Evolutionary conservation across 371 early-diverging fungal species (phyloP).

Genomic region (Smittium culicis): DNA sequence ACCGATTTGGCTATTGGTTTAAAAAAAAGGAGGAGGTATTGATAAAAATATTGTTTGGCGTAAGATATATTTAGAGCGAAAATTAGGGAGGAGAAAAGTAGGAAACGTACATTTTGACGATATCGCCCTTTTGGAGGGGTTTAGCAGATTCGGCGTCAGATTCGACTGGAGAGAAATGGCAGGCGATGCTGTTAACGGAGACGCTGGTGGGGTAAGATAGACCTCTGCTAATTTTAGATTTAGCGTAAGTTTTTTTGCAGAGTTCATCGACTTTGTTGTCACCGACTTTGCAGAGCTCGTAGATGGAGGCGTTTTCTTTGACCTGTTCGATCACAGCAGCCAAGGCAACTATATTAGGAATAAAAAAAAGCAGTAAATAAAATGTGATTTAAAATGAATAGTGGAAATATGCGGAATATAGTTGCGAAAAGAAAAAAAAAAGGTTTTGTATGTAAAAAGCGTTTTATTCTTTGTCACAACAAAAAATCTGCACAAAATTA

Average conservation of each 20-base stretch:
- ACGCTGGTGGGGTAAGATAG: constrained; percentile 75
- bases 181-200: constrained; percentile 61
- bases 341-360: constrained; percentile 42
- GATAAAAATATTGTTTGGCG: not conserved
- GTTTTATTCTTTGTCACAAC: too few species aligned
- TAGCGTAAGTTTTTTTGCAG: constrained; percentile 63
- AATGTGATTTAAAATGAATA: too few species aligned
- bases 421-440: too few species aligned
- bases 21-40: constrained; percentile 4
- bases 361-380: constrained; percentile 7
- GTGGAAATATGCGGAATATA: too few species aligned
- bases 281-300: constrained; percentile 67
- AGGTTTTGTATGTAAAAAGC: too few species aligned
- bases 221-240: constrained; percentile 54
- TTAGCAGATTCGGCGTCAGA: constrained; percentile 37
- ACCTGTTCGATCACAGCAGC: constrained; percentile 44
- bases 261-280: constrained; percentile 58
- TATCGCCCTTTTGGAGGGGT: constrained; percentile 55
- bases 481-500: too few species aligned
- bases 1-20: constrained; percentile 57
- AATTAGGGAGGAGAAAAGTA: not conserved
- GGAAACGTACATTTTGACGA: constrained; percentile 50
- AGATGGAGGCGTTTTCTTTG: constrained; percentile 44
- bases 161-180: constrained; percentile 57
- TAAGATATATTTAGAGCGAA: not conserved